Percentiles rank a stretch among this genome's conserved stretches.
phyloP scores from a whole-genome alignment of 495 filamentous ascomycete genomes.

The Sporormia fimetaria region DNA sequence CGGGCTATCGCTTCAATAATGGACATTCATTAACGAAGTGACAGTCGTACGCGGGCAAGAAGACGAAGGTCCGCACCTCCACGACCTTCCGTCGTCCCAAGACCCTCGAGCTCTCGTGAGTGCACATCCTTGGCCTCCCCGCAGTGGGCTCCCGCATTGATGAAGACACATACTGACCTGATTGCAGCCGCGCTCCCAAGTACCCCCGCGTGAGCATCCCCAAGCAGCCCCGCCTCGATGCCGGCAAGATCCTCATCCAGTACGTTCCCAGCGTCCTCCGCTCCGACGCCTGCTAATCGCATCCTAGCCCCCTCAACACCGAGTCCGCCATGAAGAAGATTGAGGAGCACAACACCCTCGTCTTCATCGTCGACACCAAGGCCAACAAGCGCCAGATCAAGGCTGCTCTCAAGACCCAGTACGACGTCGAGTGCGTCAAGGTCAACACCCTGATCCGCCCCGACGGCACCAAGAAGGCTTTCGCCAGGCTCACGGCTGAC shows the following conservation, averaged over 20 bases:
- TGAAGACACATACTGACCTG: not conserved
- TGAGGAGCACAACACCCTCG: conserved; percentile 98
- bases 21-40: conserved; percentile 24
- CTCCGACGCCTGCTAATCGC: too few relatives aligned
- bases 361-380: conserved; percentile 98
- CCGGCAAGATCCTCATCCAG: conserved; percentile 41
- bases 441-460: conserved; percentile 98
- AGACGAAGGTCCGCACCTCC: conserved; percentile 78
- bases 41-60: conserved; percentile 69
- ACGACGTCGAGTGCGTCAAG: conserved; percentile 95
- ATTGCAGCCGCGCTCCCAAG: conserved; percentile 61
- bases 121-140: not conserved
- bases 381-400: conserved; percentile 99
- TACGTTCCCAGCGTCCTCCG: too few relatives aligned
- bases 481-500: conserved; percentile 83
- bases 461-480: conserved; percentile 97
- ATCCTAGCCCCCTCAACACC: conserved; percentile 72
- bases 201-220: conserved; percentile 94
- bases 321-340: conserved; percentile 99
- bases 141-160: not conserved
- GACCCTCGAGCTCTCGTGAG: conserved; percentile 68
- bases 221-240: conserved; percentile 80
- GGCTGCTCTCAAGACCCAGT: conserved; percentile 95
- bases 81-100: conserved; percentile 97
- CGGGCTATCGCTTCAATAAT: conserved; percentile 31